Conservation (phyloP, 202 grass and related monocot species). For the Eragrostis tef region DNA sequence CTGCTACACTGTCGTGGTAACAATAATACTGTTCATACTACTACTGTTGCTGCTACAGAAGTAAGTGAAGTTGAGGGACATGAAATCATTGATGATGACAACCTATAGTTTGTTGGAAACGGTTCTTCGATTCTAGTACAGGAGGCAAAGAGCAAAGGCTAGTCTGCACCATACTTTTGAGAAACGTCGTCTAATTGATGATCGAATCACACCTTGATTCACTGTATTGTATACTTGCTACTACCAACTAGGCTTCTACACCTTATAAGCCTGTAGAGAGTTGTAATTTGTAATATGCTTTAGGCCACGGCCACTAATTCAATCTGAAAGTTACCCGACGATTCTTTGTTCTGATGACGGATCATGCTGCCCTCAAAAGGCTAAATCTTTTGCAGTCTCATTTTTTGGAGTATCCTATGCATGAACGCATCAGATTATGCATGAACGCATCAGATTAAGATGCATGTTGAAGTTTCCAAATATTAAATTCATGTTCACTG, state of each 20-base stretch:
- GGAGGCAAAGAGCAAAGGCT: conserved; percentile 23
- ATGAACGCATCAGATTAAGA: neutral
- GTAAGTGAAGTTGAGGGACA: conserved; percentile 59
- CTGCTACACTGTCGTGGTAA: conserved; percentile 79
- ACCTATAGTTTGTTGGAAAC: conserved; percentile 12
- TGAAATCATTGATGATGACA: conserved; percentile 60
- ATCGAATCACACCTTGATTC: conserved; percentile 13
- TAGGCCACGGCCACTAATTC: conserved; percentile 46
- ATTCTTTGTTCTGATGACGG: conserved; percentile 45
- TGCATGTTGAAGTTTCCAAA: neutral
- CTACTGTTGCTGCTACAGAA: conserved; percentile 39
- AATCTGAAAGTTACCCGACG: conserved; percentile 25
- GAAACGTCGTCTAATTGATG: conserved; percentile 26
- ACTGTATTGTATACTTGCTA: conserved; percentile 37
- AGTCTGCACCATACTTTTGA: neutral
- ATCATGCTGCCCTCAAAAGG: neutral
- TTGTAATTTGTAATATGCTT: conserved; percentile 41
- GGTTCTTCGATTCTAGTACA: conserved; percentile 37
- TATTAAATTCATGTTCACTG: neutral
- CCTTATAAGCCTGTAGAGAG: conserved; percentile 26
- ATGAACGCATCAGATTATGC: too few species aligned
- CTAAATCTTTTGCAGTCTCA: neutral
- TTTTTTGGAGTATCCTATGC: neutral
- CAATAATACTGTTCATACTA: conserved; percentile 64
- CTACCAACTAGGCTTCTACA: neutral